Conservation (phyloP, 2,329 filamentous ascomycete species). For the Xylariaceae sp. region DNA sequence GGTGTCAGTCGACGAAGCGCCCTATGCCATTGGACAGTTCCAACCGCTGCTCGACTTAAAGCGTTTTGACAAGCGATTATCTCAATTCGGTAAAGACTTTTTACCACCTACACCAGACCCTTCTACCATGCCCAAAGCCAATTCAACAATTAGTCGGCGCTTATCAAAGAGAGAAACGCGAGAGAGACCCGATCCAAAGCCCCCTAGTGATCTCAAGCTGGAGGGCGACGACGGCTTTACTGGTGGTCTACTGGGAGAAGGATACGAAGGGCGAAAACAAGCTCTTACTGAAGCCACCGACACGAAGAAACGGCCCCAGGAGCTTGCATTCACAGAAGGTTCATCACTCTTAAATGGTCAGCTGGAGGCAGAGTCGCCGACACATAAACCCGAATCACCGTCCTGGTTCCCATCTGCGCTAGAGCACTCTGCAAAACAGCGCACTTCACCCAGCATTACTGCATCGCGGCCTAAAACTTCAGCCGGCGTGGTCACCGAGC, state of each 20-base stretch:
- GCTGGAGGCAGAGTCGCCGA: slow-evolving; percentile 39
- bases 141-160: slow-evolving; percentile 25
- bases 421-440: slow-evolving; percentile 40
- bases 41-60: slow-evolving; percentile 70
- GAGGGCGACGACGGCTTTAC: slow-evolving; percentile 53
- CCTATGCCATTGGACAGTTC: slow-evolving; percentile 70
- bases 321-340: slow-evolving; percentile 59
- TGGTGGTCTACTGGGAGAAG: slow-evolving; percentile 57
- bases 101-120: slow-evolving; percentile 36
- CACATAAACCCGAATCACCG: slow-evolving; percentile 28
- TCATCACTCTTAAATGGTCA: slow-evolving; percentile 60
- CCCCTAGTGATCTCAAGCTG: slow-evolving; percentile 38
- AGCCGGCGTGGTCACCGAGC: slow-evolving; percentile 25
- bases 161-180: slow-evolving; percentile 34
- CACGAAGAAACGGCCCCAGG: slow-evolving; percentile 34
- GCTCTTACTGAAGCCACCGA: slow-evolving; percentile 40
- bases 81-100: slow-evolving; percentile 56
- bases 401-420: slow-evolving; percentile 49
- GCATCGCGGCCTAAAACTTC: slow-evolving; percentile 31
- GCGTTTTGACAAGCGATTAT: slow-evolving; percentile 60
- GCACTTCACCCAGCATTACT: slow-evolving; percentile 20
- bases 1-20: slow-evolving; percentile 55
- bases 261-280: slow-evolving; percentile 55
- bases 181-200: slow-evolving; percentile 33
- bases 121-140: slow-evolving; percentile 37